Evolutionary conservation across 2,329 filamentous ascomycete genomes (phyloP).

Genomic region (Nothopassalora personata): DNA sequence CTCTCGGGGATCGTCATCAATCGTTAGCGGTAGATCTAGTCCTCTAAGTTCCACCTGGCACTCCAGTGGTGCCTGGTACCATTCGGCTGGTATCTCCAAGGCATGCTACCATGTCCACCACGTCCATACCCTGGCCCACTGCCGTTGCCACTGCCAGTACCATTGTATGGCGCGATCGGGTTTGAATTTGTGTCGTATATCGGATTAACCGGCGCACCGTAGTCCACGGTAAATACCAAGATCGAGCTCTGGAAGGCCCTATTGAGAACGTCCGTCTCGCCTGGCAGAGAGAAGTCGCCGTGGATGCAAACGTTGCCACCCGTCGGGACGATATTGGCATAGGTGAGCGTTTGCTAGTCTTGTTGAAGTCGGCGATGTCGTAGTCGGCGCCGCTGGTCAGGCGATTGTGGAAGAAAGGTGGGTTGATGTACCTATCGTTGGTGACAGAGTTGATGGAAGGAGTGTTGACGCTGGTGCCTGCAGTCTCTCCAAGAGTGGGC

Average conservation of each 20-base stretch:
- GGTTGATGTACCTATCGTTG: slow-evolving; percentile 38
- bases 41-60: slow-evolving; percentile 14
- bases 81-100: slow-evolving; percentile 1
- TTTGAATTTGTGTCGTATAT: slow-evolving; percentile 8
- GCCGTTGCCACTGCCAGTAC: slow-evolving; percentile 1
- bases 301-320: slow-evolving; percentile 43
- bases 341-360: slow-evolving; percentile 43
- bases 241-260: slow-evolving; percentile 39
- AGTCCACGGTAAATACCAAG: slow-evolving; percentile 48
- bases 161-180: slow-evolving; percentile 11
- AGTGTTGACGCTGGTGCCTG: slow-evolving; percentile 46
- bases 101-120: background rate
- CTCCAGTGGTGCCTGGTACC: slow-evolving; percentile 10
- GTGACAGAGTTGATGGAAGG: slow-evolving; percentile 39
- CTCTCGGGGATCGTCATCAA: background rate
- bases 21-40: background rate
- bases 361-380: slow-evolving; percentile 43
- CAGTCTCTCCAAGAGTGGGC: slow-evolving; percentile 19
- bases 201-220: slow-evolving; percentile 41
- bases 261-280: slow-evolving; percentile 47
- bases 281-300: slow-evolving; percentile 47
- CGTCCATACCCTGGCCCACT: background rate
- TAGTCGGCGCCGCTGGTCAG: slow-evolving; percentile 47
- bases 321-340: slow-evolving; percentile 36
- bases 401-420: slow-evolving; percentile 45